These are phyloP conservation scores for Mollisiaceae sp. DNA, from an alignment of 2,329 filamentous ascomycete genomes.

Conservation along the genomic window DNA sequence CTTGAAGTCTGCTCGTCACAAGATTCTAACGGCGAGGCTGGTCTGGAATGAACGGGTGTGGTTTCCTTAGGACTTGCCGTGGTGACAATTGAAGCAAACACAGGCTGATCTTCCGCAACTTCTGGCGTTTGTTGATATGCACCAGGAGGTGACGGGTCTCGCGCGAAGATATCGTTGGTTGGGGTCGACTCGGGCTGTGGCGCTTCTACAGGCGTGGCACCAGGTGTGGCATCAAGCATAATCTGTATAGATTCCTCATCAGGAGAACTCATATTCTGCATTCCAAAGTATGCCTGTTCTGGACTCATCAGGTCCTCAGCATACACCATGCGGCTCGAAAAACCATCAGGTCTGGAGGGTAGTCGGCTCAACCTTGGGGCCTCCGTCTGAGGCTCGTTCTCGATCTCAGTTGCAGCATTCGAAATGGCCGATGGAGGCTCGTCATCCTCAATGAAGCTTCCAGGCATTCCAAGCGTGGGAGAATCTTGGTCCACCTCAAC, in stretches of 20 bases:
- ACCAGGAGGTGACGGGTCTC: slow-evolving; percentile 28
- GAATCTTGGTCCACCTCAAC: slow-evolving; percentile 54
- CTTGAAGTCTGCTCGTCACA: slow-evolving; percentile 19
- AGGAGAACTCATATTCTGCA: slow-evolving; percentile 25
- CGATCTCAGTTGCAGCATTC: slow-evolving; percentile 71
- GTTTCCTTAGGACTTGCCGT: slow-evolving; percentile 28
- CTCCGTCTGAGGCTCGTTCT: slow-evolving; percentile 72
- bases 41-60: slow-evolving; percentile 15
- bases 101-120: slow-evolving; percentile 21
- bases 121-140: slow-evolving; percentile 23
- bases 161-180: slow-evolving; percentile 22
- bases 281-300: slow-evolving; percentile 35
- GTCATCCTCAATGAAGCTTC: slow-evolving; percentile 58
- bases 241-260: slow-evolving; percentile 37
- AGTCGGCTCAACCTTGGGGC: slow-evolving; percentile 41
- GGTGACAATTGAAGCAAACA: slow-evolving; percentile 30
- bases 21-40: slow-evolving; percentile 22
- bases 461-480: slow-evolving; percentile 69
- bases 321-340: slow-evolving; percentile 34
- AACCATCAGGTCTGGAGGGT: slow-evolving; percentile 25
- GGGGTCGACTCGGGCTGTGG: slow-evolving; percentile 26
- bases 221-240: slow-evolving; percentile 35
- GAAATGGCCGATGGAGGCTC: slow-evolving; percentile 66
- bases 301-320: slow-evolving; percentile 31
- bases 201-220: slow-evolving; percentile 32